These are phyloP conservation scores for Trametes elegans DNA, from an alignment of 768 basidiomycete species.

Conservation along the genomic window DNA sequence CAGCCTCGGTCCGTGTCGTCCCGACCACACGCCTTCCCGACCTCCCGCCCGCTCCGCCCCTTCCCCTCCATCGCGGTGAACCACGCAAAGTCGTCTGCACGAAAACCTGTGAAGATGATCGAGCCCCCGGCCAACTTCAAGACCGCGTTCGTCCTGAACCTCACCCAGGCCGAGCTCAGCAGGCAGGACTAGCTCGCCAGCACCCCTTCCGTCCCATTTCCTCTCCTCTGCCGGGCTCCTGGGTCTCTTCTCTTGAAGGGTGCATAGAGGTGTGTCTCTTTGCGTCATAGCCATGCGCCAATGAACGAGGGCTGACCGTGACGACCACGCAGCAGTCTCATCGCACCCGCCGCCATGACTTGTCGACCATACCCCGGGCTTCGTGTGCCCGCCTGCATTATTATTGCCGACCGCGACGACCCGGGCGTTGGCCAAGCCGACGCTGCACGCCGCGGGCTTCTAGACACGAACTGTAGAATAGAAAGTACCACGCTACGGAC, in stretches of 20 bases:
- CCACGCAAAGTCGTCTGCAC: constrained; percentile 3
- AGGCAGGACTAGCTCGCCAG: constrained; percentile 49
- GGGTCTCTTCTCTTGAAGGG: constrained; percentile 10
- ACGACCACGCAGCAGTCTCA: background rate
- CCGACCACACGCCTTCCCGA: constrained; percentile 55
- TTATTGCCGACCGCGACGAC: constrained; percentile 8
- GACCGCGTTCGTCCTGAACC: constrained; percentile 69
- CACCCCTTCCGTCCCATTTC: background rate
- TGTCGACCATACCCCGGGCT: constrained; percentile 16
- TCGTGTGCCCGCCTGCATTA: constrained; percentile 15
- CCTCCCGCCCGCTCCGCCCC: constrained; percentile 75
- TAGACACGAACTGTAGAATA: constrained; percentile 19
- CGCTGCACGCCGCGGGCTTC: background rate
- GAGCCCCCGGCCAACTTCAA: constrained; percentile 73
- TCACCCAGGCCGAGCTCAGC: constrained; percentile 82
- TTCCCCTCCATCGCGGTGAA: constrained; percentile 60
- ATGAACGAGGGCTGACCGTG: background rate
- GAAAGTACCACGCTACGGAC: constrained; percentile 11
- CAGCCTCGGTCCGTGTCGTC: constrained; percentile 36
- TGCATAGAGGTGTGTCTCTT: constrained; percentile 7
- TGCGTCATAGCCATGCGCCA: too few relatives aligned
- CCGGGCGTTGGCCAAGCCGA: background rate
- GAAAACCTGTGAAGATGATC: constrained; percentile 71
- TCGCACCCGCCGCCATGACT: background rate
- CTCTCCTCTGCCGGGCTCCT: background rate